Evolutionary conservation across 768 basidiomycete species (phyloP), one percentile per base, ranked within the genome.

Genomic region (Leucosporidium creatinivorum): DNA sequence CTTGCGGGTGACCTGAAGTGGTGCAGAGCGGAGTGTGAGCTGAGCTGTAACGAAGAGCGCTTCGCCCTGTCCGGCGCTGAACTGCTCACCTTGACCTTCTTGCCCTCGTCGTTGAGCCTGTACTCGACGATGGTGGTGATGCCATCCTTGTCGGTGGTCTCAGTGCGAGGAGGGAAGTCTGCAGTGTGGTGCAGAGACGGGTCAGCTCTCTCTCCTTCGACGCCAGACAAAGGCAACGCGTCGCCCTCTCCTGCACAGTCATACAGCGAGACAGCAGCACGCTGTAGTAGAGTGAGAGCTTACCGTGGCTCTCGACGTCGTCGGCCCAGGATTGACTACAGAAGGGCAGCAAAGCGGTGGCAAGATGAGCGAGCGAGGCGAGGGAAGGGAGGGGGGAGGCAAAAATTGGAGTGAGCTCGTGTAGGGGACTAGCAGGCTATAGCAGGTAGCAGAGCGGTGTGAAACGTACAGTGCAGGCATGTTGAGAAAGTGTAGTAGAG

Each of bases 61-160:
- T 10, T 33, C 33, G 10, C 5, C 33, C 33, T 33, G 33, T n/a
- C n/a, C 33, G 33, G 4, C 33, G 30, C 10, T n/a, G n/a, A n/a
- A 23, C 13, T 52, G 72, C 81, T 50, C 71, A 89, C 93, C 82
- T 98, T 99, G 77, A 98, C 85, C 77, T 89, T 92, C 80, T 93
- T 91, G 10, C 92, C 94, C 33, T 93, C 87, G 44, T 98, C 94
- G 73, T 97, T 93, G 61, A 89, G 78, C 31, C 82, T 82, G 78
- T 88, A 92, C 76, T 91, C 91, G 56, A 89, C 81, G 0, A 85
- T 87, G n/a, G 88, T 88, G 25, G 89, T 84, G 73, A 97, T 83
- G 1, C 94, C 94, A 73, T 93, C 88, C 73, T 92, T 89, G 54
- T 88, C 81, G 66, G 82, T 87, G 74, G 91, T 88, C 73, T 88